A percentile compares a stretch with the other conserved stretches of the same genome.
Conservation (phyloP, 2,329 filamentous ascomycete genomes). For the Pyricularia sp. region DNA sequence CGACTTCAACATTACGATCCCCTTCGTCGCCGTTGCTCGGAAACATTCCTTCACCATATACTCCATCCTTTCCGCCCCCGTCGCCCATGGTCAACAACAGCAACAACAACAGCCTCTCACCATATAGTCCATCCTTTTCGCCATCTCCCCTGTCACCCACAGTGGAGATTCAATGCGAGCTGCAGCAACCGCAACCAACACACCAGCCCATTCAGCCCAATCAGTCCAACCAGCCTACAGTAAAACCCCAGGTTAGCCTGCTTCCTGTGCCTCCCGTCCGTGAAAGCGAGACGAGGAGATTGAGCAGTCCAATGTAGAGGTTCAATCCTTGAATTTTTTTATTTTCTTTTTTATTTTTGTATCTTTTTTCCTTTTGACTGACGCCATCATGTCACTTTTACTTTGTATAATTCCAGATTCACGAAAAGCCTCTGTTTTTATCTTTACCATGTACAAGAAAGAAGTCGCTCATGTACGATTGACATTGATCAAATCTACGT, state of each 20-base stretch:
- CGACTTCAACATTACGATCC: neutral
- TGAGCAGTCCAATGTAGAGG: neutral
- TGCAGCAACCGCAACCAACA: neutral
- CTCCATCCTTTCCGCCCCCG: neutral
- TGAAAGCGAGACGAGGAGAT: neutral
- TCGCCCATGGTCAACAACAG: too few species aligned
- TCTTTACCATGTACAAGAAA: neutral
- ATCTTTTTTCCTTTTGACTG: neutral
- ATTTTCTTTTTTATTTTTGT: neutral
- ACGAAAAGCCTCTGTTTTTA: neutral
- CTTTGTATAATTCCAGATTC: neutral
- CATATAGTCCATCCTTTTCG: neutral
- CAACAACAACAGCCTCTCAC: neutral
- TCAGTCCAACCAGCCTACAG: neutral
- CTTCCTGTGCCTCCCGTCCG: neutral
- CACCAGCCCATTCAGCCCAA: neutral
- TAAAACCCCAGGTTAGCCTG: neutral
- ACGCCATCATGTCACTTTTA: neutral
- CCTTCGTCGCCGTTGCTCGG: neutral
- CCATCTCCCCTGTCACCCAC: too few species aligned
- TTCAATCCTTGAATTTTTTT: too few species aligned
- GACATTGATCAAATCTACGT: neutral
- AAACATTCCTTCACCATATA: neutral
- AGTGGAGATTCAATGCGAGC: neutral
- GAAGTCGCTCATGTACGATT: neutral